Evolutionary conservation across 2,329 filamentous ascomycete species (phyloP).

Genomic region (Colletotrichum sp.): DNA sequence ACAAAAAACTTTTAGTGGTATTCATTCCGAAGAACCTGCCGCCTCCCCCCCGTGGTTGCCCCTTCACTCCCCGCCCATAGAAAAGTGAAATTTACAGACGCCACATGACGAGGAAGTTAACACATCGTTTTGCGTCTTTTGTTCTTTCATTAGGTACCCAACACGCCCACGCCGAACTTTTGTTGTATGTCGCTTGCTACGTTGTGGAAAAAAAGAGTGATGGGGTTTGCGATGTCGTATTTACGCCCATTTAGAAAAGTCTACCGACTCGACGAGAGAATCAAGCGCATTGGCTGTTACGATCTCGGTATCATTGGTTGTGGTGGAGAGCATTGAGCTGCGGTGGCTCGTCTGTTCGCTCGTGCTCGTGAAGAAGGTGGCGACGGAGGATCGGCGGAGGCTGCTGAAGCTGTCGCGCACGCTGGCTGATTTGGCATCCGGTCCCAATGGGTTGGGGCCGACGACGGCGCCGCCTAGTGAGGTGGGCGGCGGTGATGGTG

Average conservation of each 20-base stretch:
- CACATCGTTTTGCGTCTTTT: background rate
- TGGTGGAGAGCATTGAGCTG: slow-evolving; percentile 58
- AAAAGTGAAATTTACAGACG: slow-evolving; percentile 3
- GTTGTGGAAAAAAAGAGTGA: background rate
- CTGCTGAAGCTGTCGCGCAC: slow-evolving; percentile 66
- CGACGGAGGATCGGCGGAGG: slow-evolving; percentile 66
- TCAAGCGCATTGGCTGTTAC: slow-evolving; percentile 31
- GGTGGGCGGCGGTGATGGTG: slow-evolving; percentile 32
- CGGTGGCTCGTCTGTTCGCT: slow-evolving; percentile 63
- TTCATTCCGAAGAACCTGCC: slow-evolving; percentile 10
- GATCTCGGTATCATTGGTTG: slow-evolving; percentile 60
- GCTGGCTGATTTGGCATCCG: slow-evolving; percentile 47
- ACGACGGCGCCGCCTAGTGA: slow-evolving; percentile 33
- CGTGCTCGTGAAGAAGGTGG: slow-evolving; percentile 64
- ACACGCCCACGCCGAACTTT: background rate
- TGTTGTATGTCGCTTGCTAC: background rate
- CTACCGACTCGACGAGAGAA: slow-evolving; percentile 38
- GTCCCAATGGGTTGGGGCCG: slow-evolving; percentile 11
- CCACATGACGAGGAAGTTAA: background rate
- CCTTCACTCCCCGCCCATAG: background rate
- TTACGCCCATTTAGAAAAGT: slow-evolving; percentile 44
- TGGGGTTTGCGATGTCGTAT: background rate
- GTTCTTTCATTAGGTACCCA: background rate
- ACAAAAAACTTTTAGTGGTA: slow-evolving; percentile 19
- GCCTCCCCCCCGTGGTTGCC: background rate